Percentiles rank a stretch among this genome's conserved stretches.
phyloP scores from a whole-genome alignment of 78 protist species.

The Isochrysis galbana region DNA sequence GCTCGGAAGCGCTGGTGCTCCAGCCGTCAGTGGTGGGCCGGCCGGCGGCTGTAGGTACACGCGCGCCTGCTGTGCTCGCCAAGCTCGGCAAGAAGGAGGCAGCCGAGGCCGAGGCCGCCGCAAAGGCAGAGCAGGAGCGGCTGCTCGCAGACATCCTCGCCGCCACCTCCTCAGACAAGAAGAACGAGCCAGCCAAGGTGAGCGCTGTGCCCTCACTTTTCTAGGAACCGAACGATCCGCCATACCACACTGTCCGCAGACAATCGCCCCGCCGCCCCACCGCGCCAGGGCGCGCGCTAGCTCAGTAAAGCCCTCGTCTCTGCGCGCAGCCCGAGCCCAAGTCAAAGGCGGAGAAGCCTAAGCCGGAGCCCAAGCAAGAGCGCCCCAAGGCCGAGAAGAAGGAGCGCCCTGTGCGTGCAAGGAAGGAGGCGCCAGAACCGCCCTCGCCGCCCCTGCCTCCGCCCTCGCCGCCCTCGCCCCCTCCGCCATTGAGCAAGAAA shows the following conservation, averaged over 20 bases:
- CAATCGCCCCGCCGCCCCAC: neutral
- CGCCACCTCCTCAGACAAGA: too few relatives aligned
- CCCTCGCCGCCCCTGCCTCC: neutral
- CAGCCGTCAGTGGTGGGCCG: too few relatives aligned
- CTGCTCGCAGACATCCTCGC: neutral
- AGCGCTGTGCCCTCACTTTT: too few relatives aligned
- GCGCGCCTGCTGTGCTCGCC: too few relatives aligned
- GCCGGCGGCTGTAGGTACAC: too few relatives aligned
- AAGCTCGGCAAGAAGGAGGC: neutral
- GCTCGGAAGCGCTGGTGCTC: too few relatives aligned
- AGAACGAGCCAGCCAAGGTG: too few relatives aligned
- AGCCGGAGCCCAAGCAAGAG: neutral
- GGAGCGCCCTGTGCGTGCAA: neutral
- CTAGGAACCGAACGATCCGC: too few relatives aligned
- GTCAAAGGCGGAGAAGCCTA: neutral
- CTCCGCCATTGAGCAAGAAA: neutral
- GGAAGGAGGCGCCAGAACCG: neutral
- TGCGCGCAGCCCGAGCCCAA: neutral
- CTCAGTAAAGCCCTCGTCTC: too few relatives aligned
- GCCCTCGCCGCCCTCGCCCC: neutral
- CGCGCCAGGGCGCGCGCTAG: neutral
- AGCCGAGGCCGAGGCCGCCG: neutral
- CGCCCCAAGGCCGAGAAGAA: neutral
- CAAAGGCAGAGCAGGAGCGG: neutral
- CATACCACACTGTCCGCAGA: too few relatives aligned